Evolutionary conservation across 2,329 filamentous ascomycete species (phyloP), one percentile per base, ranked within the genome.

Genomic region (Leptographium radiaticola): DNA sequence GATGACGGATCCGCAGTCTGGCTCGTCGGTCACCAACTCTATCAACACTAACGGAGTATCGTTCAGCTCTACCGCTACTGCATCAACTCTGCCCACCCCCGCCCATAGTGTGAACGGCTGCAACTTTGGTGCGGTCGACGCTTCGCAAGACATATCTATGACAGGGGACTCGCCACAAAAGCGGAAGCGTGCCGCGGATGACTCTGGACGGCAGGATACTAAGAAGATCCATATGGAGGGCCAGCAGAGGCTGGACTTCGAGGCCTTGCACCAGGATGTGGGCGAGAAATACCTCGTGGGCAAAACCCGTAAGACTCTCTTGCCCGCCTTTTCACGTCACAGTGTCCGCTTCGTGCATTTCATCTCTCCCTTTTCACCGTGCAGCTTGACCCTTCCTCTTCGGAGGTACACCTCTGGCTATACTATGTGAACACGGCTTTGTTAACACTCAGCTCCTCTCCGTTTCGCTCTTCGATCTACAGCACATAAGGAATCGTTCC

Each of bases 211-310:
- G 63, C 75, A 74, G 63, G 72, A 75, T 59, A 70, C 74, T 61
- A 84, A 84, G 70, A 84, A 84, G 69, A 69, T 75, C 64, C 76
- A 83, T 61, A 68, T 80, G 68, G 80, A 82, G 70, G 74, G 59
- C 48, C 57, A 76, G 66, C 72, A 76, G 70, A 76, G 72, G 68
- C 70, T 77, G 60, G 76, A 76, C 69, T 81, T 84, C 68, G 75
- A 82, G 62, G 76, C 81, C 68, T 72, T 84, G 62, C 80, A 84
- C 65, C 68, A 79, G 63, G 79, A 84, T 72, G 80, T 84, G 58
- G 81, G 80, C 68, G 71, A 76, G 64, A 83, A 83, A 70, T 83
- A 83, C 69, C 75, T 83, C 63, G 73, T 84, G 70, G 79, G 79
- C 74, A 78, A 75, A 74, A 80, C 72, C 72, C 74, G 80, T 83